Conservation (phyloP, 148 eudicot species). For the Persicaria tinctoria region DNA sequence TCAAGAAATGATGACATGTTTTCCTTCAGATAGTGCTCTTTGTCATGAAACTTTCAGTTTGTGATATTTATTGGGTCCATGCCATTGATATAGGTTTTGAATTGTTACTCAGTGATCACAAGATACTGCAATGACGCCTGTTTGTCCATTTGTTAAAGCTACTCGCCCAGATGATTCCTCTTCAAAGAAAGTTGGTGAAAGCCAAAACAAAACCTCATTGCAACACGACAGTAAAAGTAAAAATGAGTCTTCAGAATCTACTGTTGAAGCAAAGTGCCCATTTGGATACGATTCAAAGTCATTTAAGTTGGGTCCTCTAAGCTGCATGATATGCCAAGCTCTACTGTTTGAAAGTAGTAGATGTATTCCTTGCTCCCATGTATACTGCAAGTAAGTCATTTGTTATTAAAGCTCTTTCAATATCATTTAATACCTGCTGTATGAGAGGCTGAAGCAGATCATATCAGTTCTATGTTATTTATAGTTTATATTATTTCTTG, state of each 20-base stretch:
- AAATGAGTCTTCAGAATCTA: slow-evolving; percentile 42
- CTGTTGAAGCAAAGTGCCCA: slow-evolving; percentile 68
- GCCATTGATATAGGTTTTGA: background rate
- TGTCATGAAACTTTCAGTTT: slow-evolving; percentile 1
- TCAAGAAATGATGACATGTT: background rate
- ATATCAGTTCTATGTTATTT: slow-evolving; percentile 14
- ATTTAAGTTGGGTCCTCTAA: slow-evolving; percentile 86
- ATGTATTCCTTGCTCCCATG: slow-evolving; percentile 87
- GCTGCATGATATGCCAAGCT: slow-evolving; percentile 90
- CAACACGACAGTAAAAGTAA: slow-evolving; percentile 44
- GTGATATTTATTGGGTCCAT: background rate
- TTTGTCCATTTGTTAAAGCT: slow-evolving; percentile 87
- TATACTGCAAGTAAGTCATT: slow-evolving; percentile 78
- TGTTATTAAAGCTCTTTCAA: background rate
- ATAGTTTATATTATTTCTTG: background rate
- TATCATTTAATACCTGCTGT: background rate
- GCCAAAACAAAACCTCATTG: slow-evolving; percentile 48
- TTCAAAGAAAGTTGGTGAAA: slow-evolving; percentile 48
- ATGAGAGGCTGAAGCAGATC: background rate
- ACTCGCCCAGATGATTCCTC: slow-evolving; percentile 80
- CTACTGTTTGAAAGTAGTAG: slow-evolving; percentile 84
- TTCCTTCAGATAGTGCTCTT: background rate
- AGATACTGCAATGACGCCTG: slow-evolving; percentile 59
- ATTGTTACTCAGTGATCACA: background rate
- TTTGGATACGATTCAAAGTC: slow-evolving; percentile 90